Evolutionary conservation across 805 yeast species (phyloP).

Genomic region (Teunomyces gatunensis): DNA sequence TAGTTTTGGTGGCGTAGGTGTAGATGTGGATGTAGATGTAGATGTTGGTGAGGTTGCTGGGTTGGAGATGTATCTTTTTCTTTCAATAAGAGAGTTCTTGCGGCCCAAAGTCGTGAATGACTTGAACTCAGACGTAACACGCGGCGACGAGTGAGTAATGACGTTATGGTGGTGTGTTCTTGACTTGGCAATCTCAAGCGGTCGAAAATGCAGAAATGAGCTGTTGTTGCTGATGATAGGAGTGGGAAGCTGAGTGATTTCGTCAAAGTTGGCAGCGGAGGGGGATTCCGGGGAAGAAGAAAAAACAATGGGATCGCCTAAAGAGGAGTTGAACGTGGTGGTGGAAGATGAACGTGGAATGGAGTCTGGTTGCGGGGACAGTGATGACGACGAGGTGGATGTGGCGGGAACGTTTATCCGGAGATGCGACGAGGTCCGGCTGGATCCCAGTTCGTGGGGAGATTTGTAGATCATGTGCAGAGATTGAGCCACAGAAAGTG

Average conservation of each 20-base stretch:
- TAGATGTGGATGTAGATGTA: conserved; percentile 5
- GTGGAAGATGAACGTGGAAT: not conserved
- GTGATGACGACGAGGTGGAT: not conserved
- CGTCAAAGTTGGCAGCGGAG: conserved; percentile 21
- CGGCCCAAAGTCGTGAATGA: conserved; percentile 21
- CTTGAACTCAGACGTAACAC: conserved; percentile 40
- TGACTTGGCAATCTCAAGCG: conserved; percentile 5
- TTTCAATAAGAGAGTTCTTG: conserved; percentile 14
- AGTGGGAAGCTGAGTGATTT: conserved; percentile 45
- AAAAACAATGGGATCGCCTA: conserved; percentile 7
- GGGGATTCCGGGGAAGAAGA: conserved; percentile 10
- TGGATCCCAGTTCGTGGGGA: not conserved
- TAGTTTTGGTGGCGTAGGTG: conserved; percentile 4
- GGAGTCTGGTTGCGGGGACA: not conserved
- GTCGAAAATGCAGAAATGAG: conserved; percentile 2
- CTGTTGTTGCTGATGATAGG: conserved; percentile 26
- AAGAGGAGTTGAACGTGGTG: not conserved
- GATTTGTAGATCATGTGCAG: not conserved
- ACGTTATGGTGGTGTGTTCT: conserved; percentile 2
- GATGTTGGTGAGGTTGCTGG: conserved; percentile 13
- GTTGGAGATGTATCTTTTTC: conserved; percentile 22
- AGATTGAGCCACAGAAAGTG: not conserved
- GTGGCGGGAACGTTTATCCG: conserved; percentile 1
- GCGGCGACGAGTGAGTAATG: not conserved
- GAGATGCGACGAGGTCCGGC: not conserved